These are phyloP conservation scores for Saccharomycopsis crataegensis DNA, from an alignment of 1,139 yeast species.

Conservation along the genomic window DNA sequence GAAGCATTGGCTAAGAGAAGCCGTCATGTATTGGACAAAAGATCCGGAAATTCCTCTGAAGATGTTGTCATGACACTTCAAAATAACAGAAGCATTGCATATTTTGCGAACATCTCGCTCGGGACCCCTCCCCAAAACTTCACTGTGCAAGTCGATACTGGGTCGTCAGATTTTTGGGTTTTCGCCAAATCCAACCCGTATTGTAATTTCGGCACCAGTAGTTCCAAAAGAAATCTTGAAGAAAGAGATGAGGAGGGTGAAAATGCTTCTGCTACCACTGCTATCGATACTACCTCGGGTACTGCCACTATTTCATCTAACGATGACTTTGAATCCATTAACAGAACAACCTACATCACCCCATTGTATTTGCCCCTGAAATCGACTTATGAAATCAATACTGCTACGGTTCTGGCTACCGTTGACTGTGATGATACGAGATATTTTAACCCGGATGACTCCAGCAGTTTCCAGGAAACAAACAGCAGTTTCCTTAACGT, in stretches of 20 bases:
- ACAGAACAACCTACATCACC: background rate
- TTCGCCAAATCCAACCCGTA: constrained; percentile 25
- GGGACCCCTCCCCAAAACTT: constrained; percentile 81
- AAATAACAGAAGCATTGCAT: constrained; percentile 90
- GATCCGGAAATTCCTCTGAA: constrained; percentile 36
- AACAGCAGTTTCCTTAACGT: constrained; percentile 39
- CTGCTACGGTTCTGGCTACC: constrained; percentile 15
- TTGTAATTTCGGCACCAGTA: constrained; percentile 37
- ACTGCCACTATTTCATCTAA: background rate
- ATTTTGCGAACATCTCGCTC: constrained; percentile 76
- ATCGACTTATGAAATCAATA: background rate
- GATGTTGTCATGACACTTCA: constrained; percentile 56
- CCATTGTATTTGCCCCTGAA: constrained; percentile 30
- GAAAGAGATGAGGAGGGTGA: background rate
- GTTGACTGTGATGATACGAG: constrained; percentile 38
- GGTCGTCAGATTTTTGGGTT: constrained; percentile 50
- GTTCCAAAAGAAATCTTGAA: background rate
- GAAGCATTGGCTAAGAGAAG: background rate
- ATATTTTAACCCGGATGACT: constrained; percentile 36
- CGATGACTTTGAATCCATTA: background rate
- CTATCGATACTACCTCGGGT: constrained; percentile 15
- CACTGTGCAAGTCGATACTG: constrained; percentile 43
- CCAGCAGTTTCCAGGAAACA: constrained; percentile 38
- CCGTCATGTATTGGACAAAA: background rate
- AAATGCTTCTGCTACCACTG: constrained; percentile 37